Evolutionary conservation across 495 filamentous ascomycete species (phyloP), one percentile per base, ranked within the genome.

Genomic region (Tuber microsphaerosporum): DNA sequence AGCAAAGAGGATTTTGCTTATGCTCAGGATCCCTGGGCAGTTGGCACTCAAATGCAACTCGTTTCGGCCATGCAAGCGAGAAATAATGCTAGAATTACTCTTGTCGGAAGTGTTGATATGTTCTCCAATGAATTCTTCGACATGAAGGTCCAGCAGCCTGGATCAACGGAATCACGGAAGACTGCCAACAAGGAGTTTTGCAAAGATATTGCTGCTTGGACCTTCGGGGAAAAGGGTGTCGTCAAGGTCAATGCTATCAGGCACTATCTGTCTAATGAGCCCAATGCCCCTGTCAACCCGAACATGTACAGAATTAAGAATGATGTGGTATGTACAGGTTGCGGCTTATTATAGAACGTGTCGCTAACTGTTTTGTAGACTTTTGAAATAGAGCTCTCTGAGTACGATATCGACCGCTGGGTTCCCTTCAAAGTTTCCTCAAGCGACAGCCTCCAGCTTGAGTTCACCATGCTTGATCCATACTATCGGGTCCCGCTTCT

Each of bases 391-490:
- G 93, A 94, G 78, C 78, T 97, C 48, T 97, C 95, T 12, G 93
- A 97, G 83, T 97, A 92, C 83, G 79, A 82, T 44, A 88, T 87
- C 84, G 88, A 90, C 83, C 86, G 88, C 80, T 94, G 89, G 84
- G 85, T 86, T 12, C 92, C 94, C 74, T 97, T 94, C 85, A 85
- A 85, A 56, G 86, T 92, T 45, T 90, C 92, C 73, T 75, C 86
- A 4, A 84, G 82, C 72, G 95, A 99, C 83, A 86, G 84, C 42
- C 83, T 98, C 20, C 95, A 99, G 83, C 92, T 99, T 74, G 95
- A 99, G 85, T 97, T 97, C 87, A 93, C 90, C 85, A 99, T 99
- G 95, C 91, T 99, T 20, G 97, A 94, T 10, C 95, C 96, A 79
- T 97, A 96, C 90, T 92, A 97, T 86, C 94, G 96, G n/a, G 88